Evolutionary conservation across 1,284 basidiomycete species (phyloP).

Genomic region (Naganishia liquefaciens): DNA sequence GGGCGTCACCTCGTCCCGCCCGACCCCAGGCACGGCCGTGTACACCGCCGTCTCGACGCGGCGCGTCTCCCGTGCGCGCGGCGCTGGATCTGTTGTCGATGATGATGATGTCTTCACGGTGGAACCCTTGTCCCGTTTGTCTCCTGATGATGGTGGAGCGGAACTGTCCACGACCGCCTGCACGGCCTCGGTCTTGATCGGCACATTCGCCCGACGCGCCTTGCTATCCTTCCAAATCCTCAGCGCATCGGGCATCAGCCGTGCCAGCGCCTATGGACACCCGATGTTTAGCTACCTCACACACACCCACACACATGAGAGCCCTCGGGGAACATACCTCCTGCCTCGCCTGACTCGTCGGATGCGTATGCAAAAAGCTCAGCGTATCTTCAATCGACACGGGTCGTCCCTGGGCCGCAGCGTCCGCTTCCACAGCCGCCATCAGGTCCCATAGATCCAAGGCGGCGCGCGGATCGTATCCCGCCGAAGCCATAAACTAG

Average conservation of each 20-base stretch:
- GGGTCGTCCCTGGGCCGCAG: slow-evolving; percentile 43
- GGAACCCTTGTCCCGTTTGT: too few species aligned
- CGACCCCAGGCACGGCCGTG: slow-evolving; percentile 8
- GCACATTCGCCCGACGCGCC: neutral
- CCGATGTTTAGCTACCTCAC: too few species aligned
- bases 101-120: too few species aligned
- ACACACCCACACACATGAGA: slow-evolving; percentile 10
- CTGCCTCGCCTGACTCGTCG: slow-evolving; percentile 55
- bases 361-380: slow-evolving; percentile 57
- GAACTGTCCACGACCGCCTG: slow-evolving; percentile 3
- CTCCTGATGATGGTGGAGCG: neutral
- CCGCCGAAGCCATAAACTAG: slow-evolving; percentile 55
- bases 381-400: slow-evolving; percentile 47
- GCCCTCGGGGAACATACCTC: slow-evolving; percentile 44
- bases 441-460: slow-evolving; percentile 58
- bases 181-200: slow-evolving; percentile 13
- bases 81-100: neutral
- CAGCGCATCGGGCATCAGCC: slow-evolving; percentile 52
- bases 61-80: neutral
- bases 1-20: slow-evolving; percentile 6
- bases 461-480: slow-evolving; percentile 57
- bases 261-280: slow-evolving; percentile 44
- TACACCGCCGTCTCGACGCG: slow-evolving; percentile 12
- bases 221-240: slow-evolving; percentile 45
- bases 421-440: slow-evolving; percentile 56